A percentile compares a stretch with the other conserved stretches of the same genome.
Conservation (phyloP, 2,329 filamentous ascomycete species). For the Bipolaris gigantea region DNA sequence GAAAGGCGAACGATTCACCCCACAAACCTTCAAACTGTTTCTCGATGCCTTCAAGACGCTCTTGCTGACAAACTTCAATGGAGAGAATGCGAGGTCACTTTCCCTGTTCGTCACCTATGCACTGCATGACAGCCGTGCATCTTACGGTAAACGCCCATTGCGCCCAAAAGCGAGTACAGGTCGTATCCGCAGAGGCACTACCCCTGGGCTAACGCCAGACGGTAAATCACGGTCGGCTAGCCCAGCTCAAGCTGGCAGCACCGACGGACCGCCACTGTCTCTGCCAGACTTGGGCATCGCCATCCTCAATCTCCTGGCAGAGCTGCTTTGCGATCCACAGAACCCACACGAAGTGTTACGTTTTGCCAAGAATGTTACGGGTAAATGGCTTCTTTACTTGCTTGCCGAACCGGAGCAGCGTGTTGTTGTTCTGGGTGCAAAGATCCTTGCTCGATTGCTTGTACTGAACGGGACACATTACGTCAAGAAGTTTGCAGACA, state of each 20-base stretch:
- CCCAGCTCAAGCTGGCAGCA: constrained; percentile 25
- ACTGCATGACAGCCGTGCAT: constrained; percentile 66
- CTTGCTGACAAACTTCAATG: constrained; percentile 77
- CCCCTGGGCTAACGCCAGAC: constrained; percentile 32
- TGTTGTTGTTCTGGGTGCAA: constrained; percentile 77
- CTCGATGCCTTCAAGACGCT: constrained; percentile 77
- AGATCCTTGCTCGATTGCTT: constrained; percentile 80
- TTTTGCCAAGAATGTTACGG: constrained; percentile 92
- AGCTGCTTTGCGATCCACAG: constrained; percentile 73
- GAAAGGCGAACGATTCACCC: constrained; percentile 77
- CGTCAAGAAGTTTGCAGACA: constrained; percentile 80
- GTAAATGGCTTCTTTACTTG: constrained; percentile 94
- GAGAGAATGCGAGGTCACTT: constrained; percentile 81
- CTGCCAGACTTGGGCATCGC: constrained; percentile 73
- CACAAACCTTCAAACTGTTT: constrained; percentile 74
- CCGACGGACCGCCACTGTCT: constrained; percentile 43
- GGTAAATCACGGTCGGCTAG: constrained; percentile 38
- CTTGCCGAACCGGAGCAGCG: constrained; percentile 83
- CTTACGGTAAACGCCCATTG: constrained; percentile 41
- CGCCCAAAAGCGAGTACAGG: constrained; percentile 40
- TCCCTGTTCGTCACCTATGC: constrained; percentile 93
- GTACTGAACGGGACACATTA: constrained; percentile 81
- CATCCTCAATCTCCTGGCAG: constrained; percentile 75
- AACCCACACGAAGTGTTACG: constrained; percentile 73
- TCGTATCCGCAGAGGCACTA: constrained; percentile 35